Conservation (phyloP, 108 stramenopile genomes). For the Cylindrotheca closterium region DNA sequence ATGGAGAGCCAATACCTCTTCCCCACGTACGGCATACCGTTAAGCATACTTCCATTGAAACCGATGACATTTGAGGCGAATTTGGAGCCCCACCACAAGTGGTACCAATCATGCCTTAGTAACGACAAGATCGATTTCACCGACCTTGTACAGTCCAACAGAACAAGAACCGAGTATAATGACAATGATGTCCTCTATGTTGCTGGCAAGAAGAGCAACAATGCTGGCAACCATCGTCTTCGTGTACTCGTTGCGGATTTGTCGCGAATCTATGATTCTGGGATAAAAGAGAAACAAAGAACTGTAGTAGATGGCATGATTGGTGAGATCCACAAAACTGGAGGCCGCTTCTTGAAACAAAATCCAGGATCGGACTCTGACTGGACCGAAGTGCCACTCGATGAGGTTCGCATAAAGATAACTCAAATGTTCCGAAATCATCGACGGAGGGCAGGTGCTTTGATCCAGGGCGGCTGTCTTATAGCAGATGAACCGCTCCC, state of each 20-base stretch:
- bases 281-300: constrained; percentile 10
- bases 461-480: background rate
- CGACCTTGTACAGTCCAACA: background rate
- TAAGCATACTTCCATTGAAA: background rate
- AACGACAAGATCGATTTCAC: background rate
- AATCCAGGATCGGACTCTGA: background rate
- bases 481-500: background rate
- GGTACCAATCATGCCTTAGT: background rate
- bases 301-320: constrained; percentile 27
- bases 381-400: background rate
- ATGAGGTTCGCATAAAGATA: background rate
- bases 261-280: background rate
- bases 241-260: background rate
- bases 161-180: background rate
- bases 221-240: background rate
- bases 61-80: background rate
- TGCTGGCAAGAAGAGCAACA: background rate
- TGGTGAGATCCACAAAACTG: constrained; percentile 13
- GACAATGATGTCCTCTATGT: background rate
- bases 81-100: background rate
- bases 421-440: background rate
- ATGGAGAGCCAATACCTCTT: constrained; percentile 7
- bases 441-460: background rate
- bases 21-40: constrained; percentile 3
- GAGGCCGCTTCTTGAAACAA: constrained; percentile 42